phyloP scores from a whole-genome alignment of 176 grass and related monocot genomes.

The Oryza coarctata region DNA sequence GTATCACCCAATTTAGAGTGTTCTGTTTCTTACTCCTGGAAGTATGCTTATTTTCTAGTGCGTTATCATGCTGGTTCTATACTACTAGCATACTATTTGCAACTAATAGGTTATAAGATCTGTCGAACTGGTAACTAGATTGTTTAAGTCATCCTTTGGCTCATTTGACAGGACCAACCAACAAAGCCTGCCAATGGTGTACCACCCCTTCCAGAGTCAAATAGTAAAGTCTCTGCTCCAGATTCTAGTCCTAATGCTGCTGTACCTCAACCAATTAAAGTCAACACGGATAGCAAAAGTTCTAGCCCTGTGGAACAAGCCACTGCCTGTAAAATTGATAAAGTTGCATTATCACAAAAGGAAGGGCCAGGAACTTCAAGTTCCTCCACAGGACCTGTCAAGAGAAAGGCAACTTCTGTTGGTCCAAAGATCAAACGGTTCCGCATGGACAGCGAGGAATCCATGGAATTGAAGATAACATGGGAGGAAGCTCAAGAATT shows the following conservation, averaged over 20 bases:
- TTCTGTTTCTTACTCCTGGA: background rate
- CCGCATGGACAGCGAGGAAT: constrained; percentile 91
- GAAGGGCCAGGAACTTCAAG: constrained; percentile 51
- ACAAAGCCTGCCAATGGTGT: constrained; percentile 66
- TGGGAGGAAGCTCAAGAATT: constrained; percentile 98
- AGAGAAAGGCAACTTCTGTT: constrained; percentile 76
- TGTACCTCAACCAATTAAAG: constrained; percentile 45
- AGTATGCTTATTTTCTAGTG: background rate
- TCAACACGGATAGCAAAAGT: constrained; percentile 48
- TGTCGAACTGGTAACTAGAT: background rate
- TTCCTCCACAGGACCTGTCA: constrained; percentile 51
- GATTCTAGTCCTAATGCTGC: constrained; percentile 50
- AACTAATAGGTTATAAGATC: background rate
- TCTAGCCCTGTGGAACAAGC: constrained; percentile 51
- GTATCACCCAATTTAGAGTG: background rate
- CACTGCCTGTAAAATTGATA: constrained; percentile 43
- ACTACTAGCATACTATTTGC: background rate
- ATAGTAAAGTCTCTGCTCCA: constrained; percentile 39
- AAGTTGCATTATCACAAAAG: constrained; percentile 53
- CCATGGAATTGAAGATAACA: constrained; percentile 94
- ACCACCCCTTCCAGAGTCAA: constrained; percentile 45
- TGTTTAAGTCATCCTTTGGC: constrained; percentile 25
- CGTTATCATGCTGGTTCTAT: background rate
- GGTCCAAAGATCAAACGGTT: constrained; percentile 82
- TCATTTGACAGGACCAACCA: constrained; percentile 64